Conservation (phyloP, 2,329 filamentous ascomycete genomes). For the Exophiala calicioides region DNA sequence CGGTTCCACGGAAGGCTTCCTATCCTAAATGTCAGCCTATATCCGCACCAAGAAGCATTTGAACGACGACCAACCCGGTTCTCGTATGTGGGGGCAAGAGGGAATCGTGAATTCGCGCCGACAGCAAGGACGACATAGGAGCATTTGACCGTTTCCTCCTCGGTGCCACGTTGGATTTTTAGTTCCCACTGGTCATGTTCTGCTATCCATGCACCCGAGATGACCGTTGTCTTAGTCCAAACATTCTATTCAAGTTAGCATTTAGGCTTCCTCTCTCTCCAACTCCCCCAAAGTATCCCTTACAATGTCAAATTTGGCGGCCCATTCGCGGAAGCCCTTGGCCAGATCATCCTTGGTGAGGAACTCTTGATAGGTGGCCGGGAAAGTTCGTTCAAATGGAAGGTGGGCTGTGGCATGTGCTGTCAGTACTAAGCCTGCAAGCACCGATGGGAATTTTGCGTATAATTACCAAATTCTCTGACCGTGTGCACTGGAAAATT, state of each 20-base stretch:
- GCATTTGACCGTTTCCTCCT: slow-evolving; percentile 24
- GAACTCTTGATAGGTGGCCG: slow-evolving; percentile 26
- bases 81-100: slow-evolving; percentile 2
- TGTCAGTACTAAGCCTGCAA: no score
- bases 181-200: no score
- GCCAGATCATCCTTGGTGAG: slow-evolving; percentile 30
- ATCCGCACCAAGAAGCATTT: no score
- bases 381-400: slow-evolving; percentile 33
- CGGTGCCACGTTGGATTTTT: no score
- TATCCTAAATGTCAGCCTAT: no score
- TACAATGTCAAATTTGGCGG: slow-evolving; percentile 32
- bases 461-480: neutral
- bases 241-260: no score
- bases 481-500: neutral
- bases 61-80: slow-evolving; percentile 5
- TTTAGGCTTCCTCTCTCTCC: no score
- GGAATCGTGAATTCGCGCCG: slow-evolving; percentile 33
- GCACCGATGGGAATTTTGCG: no score
- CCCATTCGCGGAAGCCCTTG: slow-evolving; percentile 4
- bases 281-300: slow-evolving; percentile 31
- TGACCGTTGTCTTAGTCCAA: no score
- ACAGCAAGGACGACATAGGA: slow-evolving; percentile 5
- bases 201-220: no score
- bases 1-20: no score
- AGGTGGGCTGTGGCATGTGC: slow-evolving; percentile 30